Conservation (phyloP, 2,329 filamentous ascomycete species). For the Ophiostoma tasmaniense region DNA sequence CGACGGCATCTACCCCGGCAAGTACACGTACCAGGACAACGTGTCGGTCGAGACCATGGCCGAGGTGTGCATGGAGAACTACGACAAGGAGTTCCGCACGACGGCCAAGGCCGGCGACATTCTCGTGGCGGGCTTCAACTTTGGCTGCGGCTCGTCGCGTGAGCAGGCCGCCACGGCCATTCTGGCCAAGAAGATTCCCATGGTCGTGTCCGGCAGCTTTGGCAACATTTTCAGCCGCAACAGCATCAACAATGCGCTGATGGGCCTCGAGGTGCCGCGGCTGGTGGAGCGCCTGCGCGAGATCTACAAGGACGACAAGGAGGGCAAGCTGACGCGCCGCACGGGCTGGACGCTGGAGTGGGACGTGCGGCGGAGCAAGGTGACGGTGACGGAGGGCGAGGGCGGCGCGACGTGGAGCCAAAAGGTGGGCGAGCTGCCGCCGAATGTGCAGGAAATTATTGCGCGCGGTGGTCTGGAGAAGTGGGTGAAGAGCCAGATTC, state of each 20-base stretch:
- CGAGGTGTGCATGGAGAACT: slow-evolving; percentile 87
- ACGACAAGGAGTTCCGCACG: slow-evolving; percentile 62
- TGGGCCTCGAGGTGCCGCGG: slow-evolving; percentile 61
- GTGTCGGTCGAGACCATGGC: slow-evolving; percentile 73
- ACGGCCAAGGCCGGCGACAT: slow-evolving; percentile 65
- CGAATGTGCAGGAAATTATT: slow-evolving; percentile 81
- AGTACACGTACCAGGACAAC: slow-evolving; percentile 78
- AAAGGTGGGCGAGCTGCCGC: slow-evolving; percentile 48
- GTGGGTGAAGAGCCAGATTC: slow-evolving; percentile 69
- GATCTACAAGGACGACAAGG: slow-evolving; percentile 35
- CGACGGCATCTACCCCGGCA: slow-evolving; percentile 76
- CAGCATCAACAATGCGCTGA: slow-evolving; percentile 59
- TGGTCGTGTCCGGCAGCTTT: slow-evolving; percentile 74
- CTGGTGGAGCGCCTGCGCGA: slow-evolving; percentile 58
- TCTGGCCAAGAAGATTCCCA: slow-evolving; percentile 67
- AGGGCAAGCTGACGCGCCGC: slow-evolving; percentile 49
- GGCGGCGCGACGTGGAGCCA: slow-evolving; percentile 63
- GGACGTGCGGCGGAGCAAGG: slow-evolving; percentile 66
- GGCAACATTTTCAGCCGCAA: slow-evolving; percentile 73
- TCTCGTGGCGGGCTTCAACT: slow-evolving; percentile 79
- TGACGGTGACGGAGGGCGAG: slow-evolving; percentile 62
- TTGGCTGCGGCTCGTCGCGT: slow-evolving; percentile 62
- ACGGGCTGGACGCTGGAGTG: slow-evolving; percentile 79
- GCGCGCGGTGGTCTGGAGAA: slow-evolving; percentile 68
- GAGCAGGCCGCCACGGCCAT: slow-evolving; percentile 88